Percentiles rank a stretch among this genome's conserved stretches.
Evolutionary conservation across 2,329 filamentous ascomycete genomes (phyloP).

Genomic region (Diaporthe vexans): DNA sequence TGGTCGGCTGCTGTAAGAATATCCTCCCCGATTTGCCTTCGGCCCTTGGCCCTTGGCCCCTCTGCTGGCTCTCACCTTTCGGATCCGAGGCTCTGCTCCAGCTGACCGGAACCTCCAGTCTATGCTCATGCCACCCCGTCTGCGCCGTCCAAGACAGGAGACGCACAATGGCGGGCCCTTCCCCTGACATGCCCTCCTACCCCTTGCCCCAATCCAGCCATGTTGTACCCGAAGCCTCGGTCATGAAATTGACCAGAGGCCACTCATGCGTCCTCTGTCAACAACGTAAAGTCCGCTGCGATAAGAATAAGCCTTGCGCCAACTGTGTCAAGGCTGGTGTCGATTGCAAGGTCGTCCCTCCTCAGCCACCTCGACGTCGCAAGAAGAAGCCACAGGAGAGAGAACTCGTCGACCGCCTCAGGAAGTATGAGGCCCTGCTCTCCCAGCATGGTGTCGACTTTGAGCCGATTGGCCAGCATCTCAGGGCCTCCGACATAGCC

Average conservation of each 20-base stretch:
- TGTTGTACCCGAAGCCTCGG: slow-evolving; percentile 54
- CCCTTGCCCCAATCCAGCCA: slow-evolving; percentile 46
- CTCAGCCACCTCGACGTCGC: slow-evolving; percentile 69
- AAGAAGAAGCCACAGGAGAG: slow-evolving; percentile 78
- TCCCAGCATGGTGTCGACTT: slow-evolving; percentile 77
- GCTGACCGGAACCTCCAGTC: slow-evolving; percentile 35
- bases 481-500: slow-evolving; percentile 56
- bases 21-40: slow-evolving; percentile 2
- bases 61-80: slow-evolving; percentile 34
- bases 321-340: slow-evolving; percentile 75
- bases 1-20: slow-evolving; percentile 29
- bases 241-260: slow-evolving; percentile 68
- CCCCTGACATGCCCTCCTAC: slow-evolving; percentile 42
- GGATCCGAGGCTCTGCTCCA: slow-evolving; percentile 40
- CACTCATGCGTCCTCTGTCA: slow-evolving; percentile 81
- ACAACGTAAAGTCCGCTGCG: slow-evolving; percentile 81
- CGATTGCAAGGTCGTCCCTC: slow-evolving; percentile 72
- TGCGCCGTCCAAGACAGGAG: slow-evolving; percentile 29
- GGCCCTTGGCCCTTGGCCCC: slow-evolving; percentile 31
- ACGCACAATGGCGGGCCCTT: slow-evolving; percentile 40
- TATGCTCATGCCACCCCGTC: slow-evolving; percentile 27
- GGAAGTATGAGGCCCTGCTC: slow-evolving; percentile 76
- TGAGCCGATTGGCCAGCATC: slow-evolving; percentile 72
- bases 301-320: slow-evolving; percentile 79
- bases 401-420: slow-evolving; percentile 78